Base-by-base conservation (phyloP, 805 yeast genomes). In the Candida michaelii region DNA sequence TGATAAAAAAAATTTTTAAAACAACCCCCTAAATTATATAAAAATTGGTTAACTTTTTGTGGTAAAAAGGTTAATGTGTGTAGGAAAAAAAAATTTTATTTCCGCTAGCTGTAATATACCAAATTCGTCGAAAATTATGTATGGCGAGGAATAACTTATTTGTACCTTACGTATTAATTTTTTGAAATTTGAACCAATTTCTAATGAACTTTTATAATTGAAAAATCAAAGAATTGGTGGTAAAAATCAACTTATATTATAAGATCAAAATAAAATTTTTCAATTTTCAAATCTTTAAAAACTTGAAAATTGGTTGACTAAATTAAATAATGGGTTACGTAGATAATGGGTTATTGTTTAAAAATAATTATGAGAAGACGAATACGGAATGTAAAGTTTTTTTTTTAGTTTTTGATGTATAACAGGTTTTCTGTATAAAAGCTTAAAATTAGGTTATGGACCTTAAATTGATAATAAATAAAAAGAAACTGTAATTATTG, bases 331-430 rank as follows among this genome's bases (percentile, higher is more conserved):
- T 18, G 18, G 35, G 35, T 31, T 31, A 18, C 15, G 27, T 23
- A 34, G 37, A 34, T 34, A 34, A 34, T 34, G n/a, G 30, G 21
- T 11, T 34, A 34, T 34, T 34, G 37, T 34, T 34, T 11, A 15
- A 16, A 30, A 11, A 16, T 16, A 18, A 12, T 19, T 24, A 6
- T 21, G 37, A n/a, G 29, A 24, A 9, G 29, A 5, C 29, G 37
- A 21, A 18, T 14, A 34, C 37, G 37, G 37, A 34, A 34, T 34
- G 37, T 34, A 5, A 5, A 34, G 15, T 19, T 23, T 23, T 14
- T 34, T 34, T 34, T 34, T 25, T 25, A 11, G 13, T 7, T 4
- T 4, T 11, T 25, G 12, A 25, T 25, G n/a, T 25, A 25, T 4
- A 25, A 12, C n/a, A 25, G 8, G 11, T 34, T 23, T 34, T 23